phyloP scores from a whole-genome alignment of 257 asterid genomes.

The Solanum virginianum region DNA sequence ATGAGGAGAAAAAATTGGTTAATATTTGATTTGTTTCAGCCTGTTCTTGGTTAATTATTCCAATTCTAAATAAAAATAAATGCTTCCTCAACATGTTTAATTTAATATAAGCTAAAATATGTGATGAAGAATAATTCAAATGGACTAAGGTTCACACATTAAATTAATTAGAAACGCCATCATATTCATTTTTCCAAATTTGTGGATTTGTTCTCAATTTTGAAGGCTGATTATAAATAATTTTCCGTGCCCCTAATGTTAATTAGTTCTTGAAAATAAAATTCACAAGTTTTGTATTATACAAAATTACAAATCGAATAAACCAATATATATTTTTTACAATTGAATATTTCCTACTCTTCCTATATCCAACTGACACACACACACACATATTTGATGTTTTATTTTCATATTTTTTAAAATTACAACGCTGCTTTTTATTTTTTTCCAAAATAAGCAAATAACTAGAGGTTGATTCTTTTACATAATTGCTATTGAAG shows the following conservation, averaged over 20 bases:
- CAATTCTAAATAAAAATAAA: not conserved
- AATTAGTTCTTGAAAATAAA: not conserved
- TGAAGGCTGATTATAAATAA: not conserved
- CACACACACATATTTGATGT: not conserved
- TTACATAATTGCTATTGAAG: not conserved
- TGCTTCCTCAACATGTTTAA: not conserved
- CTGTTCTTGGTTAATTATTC: not conserved
- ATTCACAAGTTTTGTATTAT: not conserved
- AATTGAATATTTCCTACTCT: not conserved
- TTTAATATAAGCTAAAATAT: not conserved
- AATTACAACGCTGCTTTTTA: not conserved
- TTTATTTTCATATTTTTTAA: not conserved
- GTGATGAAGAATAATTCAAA: not conserved
- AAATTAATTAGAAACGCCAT: not conserved
- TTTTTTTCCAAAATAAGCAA: not conserved
- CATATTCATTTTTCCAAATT: not conserved
- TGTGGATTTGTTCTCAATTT: not conserved
- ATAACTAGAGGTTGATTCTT: not conserved
- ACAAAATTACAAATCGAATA: not conserved
- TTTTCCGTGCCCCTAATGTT: not conserved
- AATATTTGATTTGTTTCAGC: not conserved
- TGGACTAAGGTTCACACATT: not conserved
- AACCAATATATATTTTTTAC: not conserved
- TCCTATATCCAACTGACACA: not conserved
- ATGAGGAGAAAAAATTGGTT: not conserved